Evolutionary conservation across 495 filamentous ascomycete genomes (phyloP), one percentile per base, ranked within the genome.

Genomic region (Cercophora samala): DNA sequence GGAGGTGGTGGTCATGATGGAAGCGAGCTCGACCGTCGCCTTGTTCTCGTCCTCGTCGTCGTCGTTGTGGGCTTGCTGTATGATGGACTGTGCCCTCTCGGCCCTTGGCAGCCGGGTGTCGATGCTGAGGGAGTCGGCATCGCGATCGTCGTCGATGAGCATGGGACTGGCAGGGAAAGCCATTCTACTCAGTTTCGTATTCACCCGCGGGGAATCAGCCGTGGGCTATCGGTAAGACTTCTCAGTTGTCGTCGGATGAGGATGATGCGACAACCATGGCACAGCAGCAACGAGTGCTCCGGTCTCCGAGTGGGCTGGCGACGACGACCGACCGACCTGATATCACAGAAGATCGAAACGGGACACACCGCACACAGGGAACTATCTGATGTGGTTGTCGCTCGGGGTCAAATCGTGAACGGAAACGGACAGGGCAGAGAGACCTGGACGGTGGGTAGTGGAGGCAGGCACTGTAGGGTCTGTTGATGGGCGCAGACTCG

Each of bases 1-100:
- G 24, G 83, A 84, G 0, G 80, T 74, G 8, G 82, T 74, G 2
- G 81, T 80, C 79, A 85, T 84, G 64, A 85, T 83, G 13, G 81
- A 77, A 52, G 79, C 76, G 8, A 83, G 69, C 62, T 82, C 80
- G 54, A 79, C 78, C 18, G 78, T 75, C 18, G 79, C 80, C 19
- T 74, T 77, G 19, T 76, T 78, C 37, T 81, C 79, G 55, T 82
- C 78, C 46, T 78, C 73, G 19, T 77, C 72, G 5, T 42, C 29
- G 26, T 42, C 60, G 2, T 77, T 70, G n/a, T n/a, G n/a, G 19
- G 76, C 72, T 6, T 62, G n/a, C 29, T 42, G 24, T 6, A 79
- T 68, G 58, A 72, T 71, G 24, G 75, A 69, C 64, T 71, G 70
- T 18, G 71, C 54, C 29, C 75, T 54, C 58, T 75, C 73, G 63